Base-by-base conservation (phyloP, 495 filamentous ascomycete genomes). In the Penicillium waksmanii region DNA sequence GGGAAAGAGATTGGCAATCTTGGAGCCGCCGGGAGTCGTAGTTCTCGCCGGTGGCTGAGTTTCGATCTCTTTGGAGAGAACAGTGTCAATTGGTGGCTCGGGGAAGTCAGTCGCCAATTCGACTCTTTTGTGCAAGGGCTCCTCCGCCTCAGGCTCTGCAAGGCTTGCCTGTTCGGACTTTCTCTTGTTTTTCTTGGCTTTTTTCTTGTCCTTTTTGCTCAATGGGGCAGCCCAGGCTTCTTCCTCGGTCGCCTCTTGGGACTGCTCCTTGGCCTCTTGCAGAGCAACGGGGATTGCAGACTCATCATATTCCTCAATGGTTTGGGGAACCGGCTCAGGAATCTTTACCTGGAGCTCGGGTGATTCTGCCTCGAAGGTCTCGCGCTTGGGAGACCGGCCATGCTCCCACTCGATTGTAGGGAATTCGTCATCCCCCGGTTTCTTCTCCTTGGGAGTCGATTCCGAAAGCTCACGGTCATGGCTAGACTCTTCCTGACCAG, bases 331-430 rank as follows among this genome's bases (percentile, higher is more conserved):
- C 38, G 67, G 68, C 38, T 74, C 71, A 60, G 66, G 65, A 25
- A 53, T 61, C n/a, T 55, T 59, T 27, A 69, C 58, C 43, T 73
- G 67, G 48, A 61, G 48, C 55, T 72, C 70, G 44, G 60, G 54
- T 60, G 25, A 66, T 58, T 49, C 68, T 35, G 73, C 70, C 6
- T 59, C 55, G 25, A 63, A 63, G 43, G 65, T 62, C 51, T 71
- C 66, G n/a, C 51, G 46, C 23, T 60, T 62, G 46, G 69, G 67
- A 56, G 65, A 55, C 50, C 71, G 65, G 51, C 51, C 62, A 48
- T 71, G 71, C 36, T 73, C 69, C 72, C 71, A 79, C 51, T 75
- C 75, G 66, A 75, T 80, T 43, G 63, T 52, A 59, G 74, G 73
- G 67, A 73, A 79, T 47, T 56, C 64, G 7, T 75, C 68, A 11